phyloP scores from a whole-genome alignment of 768 basidiomycete species.

The Wakefieldia striispora region DNA sequence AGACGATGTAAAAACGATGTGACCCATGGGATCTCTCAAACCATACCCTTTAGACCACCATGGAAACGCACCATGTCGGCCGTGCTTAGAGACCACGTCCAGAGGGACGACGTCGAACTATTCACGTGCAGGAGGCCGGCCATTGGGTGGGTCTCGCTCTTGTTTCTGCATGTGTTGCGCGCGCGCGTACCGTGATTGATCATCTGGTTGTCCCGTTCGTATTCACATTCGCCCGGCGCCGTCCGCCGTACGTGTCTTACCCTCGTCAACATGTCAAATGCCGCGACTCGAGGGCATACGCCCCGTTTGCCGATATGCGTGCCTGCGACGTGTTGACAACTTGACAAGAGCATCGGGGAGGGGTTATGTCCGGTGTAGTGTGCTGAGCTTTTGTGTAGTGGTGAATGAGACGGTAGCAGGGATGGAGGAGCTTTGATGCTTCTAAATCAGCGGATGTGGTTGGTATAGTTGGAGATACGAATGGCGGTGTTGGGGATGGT shows the following conservation, averaged over 20 bases:
- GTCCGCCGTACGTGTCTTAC: constrained; percentile 69
- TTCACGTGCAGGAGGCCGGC: constrained; percentile 62
- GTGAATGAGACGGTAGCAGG: neutral
- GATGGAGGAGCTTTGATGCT: neutral
- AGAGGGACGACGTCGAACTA: constrained; percentile 73
- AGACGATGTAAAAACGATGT: constrained; percentile 68
- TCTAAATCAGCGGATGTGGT: neutral
- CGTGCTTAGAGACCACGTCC: constrained; percentile 81
- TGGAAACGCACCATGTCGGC: constrained; percentile 78
- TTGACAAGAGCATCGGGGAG: constrained; percentile 63
- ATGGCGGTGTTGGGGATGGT: neutral
- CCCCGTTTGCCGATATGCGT: constrained; percentile 70
- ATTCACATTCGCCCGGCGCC: constrained; percentile 63
- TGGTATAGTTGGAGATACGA: neutral
- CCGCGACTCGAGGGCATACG: constrained; percentile 72
- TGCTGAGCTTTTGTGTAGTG: constrained; percentile 42
- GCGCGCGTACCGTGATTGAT: neutral
- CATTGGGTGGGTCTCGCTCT: constrained; percentile 45
- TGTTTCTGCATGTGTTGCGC: neutral
- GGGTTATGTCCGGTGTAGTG: constrained; percentile 56
- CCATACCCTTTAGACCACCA: constrained; percentile 44
- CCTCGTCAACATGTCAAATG: constrained; percentile 79
- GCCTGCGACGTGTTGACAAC: constrained; percentile 65
- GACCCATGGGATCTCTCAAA: constrained; percentile 58
- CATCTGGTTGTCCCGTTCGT: neutral